Conservation (phyloP, 2,329 filamentous ascomycete species). For the Graphilbum fragrans region DNA sequence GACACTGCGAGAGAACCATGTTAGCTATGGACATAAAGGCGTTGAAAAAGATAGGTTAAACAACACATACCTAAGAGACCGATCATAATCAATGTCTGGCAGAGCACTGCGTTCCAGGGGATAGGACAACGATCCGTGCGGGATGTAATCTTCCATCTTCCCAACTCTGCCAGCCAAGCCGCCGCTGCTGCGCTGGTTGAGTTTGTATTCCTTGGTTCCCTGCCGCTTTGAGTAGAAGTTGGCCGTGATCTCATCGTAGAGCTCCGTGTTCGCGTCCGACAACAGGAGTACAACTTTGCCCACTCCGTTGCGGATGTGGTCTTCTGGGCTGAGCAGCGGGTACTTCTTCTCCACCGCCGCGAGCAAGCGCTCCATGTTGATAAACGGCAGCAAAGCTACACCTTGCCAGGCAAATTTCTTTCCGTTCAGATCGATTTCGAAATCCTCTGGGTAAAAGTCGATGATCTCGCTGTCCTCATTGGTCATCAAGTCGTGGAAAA, state of each 20-base stretch:
- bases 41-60: not conserved
- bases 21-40: not conserved
- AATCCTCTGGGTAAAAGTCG: conserved; percentile 94
- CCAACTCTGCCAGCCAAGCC: conserved; percentile 70
- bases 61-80: conserved; percentile 58
- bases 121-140: conserved; percentile 69
- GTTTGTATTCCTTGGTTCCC: conserved; percentile 49
- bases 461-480: conserved; percentile 82
- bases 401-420: conserved; percentile 99
- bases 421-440: conserved; percentile 85
- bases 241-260: conserved; percentile 74
- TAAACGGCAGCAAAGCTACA: conserved; percentile 86
- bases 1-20: conserved; percentile 45
- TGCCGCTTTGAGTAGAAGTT: conserved; percentile 92
- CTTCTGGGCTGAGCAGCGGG: conserved; percentile 63
- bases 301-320: conserved; percentile 63
- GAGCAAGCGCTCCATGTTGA: conserved; percentile 79
- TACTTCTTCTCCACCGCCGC: conserved; percentile 75
- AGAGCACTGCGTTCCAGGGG: conserved; percentile 61
- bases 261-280: conserved; percentile 62
- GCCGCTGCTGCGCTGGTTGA: conserved; percentile 64
- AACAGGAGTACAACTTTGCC: conserved; percentile 76
- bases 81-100: conserved; percentile 72
- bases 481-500: conserved; percentile 87
- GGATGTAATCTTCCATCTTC: conserved; percentile 74